Percentiles rank a stretch among this genome's conserved stretches.
Evolutionary conservation across 305 asterid species (phyloP).

Genomic region (Vinca major): DNA sequence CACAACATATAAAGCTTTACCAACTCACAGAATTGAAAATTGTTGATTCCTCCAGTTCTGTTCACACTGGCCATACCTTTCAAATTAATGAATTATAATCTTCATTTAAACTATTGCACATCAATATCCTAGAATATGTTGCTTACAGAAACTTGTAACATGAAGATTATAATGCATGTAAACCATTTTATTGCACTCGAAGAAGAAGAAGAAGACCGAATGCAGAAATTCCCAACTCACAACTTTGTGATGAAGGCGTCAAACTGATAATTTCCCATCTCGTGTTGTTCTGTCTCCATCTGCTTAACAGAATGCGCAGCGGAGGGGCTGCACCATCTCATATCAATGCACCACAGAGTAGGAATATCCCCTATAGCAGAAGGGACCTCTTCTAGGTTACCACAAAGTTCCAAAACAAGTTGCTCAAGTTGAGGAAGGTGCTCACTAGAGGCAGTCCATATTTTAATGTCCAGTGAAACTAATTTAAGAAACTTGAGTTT

Average conservation of each 20-base stretch:
- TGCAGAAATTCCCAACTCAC: too few relatives aligned
- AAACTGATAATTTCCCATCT: slow-evolving; percentile 5
- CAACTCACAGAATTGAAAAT: too few relatives aligned
- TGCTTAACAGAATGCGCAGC: neutral
- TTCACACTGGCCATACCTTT: too few relatives aligned
- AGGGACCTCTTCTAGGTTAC: slow-evolving; percentile 13
- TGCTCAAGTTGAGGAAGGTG: slow-evolving; percentile 2
- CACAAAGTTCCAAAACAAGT: slow-evolving; percentile 5
- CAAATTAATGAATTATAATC: too few relatives aligned
- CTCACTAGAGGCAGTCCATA: neutral
- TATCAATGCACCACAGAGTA: slow-evolving; percentile 3
- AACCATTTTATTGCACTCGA: too few relatives aligned
- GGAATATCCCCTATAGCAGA: slow-evolving; percentile 1
- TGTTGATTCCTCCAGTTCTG: too few relatives aligned
- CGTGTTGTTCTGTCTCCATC: neutral
- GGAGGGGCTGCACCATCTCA: slow-evolving; percentile 4
- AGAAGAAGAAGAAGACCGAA: too few relatives aligned
- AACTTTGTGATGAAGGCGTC: neutral
- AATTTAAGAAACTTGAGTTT: slow-evolving; percentile 15
- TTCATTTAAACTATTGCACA: too few relatives aligned
- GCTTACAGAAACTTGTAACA: too few relatives aligned
- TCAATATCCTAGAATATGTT: too few relatives aligned
- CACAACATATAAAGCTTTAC: too few relatives aligned
- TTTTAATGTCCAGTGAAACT: neutral
- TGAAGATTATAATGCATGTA: too few relatives aligned